Percentiles rank a stretch among this genome's conserved stretches.
Evolutionary conservation across 106 monocot species (phyloP).

Genomic region (Posidonia australis): DNA sequence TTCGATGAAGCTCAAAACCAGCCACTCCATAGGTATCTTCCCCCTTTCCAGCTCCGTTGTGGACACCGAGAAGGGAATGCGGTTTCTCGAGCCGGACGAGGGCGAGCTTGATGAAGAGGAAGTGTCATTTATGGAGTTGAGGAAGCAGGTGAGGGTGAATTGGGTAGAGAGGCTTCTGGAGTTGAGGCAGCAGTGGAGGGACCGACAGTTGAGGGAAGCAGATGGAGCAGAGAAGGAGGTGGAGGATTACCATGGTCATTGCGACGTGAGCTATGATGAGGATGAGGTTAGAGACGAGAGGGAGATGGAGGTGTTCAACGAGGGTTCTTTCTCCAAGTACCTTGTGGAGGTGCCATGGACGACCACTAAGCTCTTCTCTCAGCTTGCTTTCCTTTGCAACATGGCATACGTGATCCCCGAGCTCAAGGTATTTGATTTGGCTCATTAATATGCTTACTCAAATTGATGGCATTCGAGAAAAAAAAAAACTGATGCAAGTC

Average conservation of each 20-base stretch:
- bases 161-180: constrained; percentile 60
- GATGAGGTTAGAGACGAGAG: constrained; percentile 16
- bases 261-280: constrained; percentile 50
- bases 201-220: constrained; percentile 15
- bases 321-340: constrained; percentile 32
- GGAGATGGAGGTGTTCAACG: constrained; percentile 44
- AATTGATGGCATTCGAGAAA: too few relatives aligned
- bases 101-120: background rate
- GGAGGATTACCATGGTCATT: constrained; percentile 13
- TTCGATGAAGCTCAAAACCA: constrained; percentile 27
- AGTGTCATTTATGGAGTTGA: background rate
- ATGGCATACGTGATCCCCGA: constrained; percentile 62
- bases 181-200: constrained; percentile 49
- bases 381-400: constrained; percentile 87
- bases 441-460: too few relatives aligned
- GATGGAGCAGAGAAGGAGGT: constrained; percentile 4
- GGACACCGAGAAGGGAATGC: background rate
- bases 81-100: background rate
- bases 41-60: constrained; percentile 15
- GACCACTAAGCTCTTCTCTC: constrained; percentile 51
- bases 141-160: constrained; percentile 21
- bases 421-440: constrained; percentile 68
- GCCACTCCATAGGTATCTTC: constrained; percentile 31
- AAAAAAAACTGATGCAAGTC: too few relatives aligned
- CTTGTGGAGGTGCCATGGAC: constrained; percentile 26